These are phyloP conservation scores for Blastomyces percursus DNA, from an alignment of 2,329 filamentous ascomycete genomes.

Conservation along the genomic window DNA sequence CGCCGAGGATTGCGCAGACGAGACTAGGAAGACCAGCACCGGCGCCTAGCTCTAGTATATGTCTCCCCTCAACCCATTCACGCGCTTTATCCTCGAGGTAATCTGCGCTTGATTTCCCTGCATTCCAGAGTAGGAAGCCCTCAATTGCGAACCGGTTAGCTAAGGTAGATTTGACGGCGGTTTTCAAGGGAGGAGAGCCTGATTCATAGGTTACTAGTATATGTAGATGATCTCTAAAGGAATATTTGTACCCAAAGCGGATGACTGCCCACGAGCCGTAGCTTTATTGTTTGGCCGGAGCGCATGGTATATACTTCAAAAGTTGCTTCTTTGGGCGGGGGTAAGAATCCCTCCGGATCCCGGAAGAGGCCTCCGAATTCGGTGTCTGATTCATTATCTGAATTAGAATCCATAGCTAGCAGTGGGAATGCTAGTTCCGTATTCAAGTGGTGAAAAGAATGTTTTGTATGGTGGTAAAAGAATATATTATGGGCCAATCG, in stretches of 20 bases:
- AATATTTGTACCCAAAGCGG: conserved; percentile 59
- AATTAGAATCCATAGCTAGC: background rate
- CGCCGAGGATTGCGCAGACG: conserved; percentile 62
- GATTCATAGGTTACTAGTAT: background rate
- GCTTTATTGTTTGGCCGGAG: conserved; percentile 52
- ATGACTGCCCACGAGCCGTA: conserved; percentile 76
- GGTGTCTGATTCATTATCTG: conserved; percentile 22
- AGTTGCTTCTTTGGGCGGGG: conserved; percentile 64
- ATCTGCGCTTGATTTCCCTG: conserved; percentile 62
- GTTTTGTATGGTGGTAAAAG: background rate
- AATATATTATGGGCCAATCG: background rate
- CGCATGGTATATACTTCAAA: conserved; percentile 59
- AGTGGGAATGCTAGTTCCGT: background rate
- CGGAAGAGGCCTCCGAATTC: conserved; percentile 53
- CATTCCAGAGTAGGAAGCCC: conserved; percentile 89
- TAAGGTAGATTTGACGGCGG: conserved; percentile 1
- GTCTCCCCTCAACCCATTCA: conserved; percentile 50
- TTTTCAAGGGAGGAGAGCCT: background rate
- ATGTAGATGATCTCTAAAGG: background rate
- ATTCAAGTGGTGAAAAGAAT: background rate
- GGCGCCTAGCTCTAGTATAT: conserved; percentile 81
- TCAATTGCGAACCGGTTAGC: conserved; percentile 18
- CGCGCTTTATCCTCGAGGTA: conserved; percentile 63
- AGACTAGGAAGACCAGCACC: conserved; percentile 77
- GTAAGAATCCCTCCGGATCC: conserved; percentile 71